phyloP scores from a whole-genome alignment of 352 stramenopile species.

The Aphanomyces euteiches region DNA sequence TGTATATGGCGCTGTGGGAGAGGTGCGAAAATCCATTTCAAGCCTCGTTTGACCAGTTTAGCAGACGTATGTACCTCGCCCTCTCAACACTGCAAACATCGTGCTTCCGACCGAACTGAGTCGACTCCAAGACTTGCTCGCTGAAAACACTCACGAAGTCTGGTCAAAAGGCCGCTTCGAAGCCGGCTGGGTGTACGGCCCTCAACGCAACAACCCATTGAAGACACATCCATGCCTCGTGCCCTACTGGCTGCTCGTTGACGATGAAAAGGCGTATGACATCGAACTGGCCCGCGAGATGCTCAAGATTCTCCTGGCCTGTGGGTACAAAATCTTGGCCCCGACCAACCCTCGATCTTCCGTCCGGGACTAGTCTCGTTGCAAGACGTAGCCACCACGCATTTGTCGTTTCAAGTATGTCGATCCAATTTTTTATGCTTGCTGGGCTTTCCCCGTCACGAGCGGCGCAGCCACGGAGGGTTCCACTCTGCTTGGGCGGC shows the following conservation, averaged over 20 bases:
- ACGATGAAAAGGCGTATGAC: slow-evolving; percentile 84
- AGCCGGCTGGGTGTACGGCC: slow-evolving; percentile 77
- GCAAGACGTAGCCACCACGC: no score
- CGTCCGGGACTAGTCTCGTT: no score
- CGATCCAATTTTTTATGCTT: no score
- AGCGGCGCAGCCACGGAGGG: no score
- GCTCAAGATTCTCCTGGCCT: slow-evolving; percentile 75
- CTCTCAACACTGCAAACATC: slow-evolving; percentile 67
- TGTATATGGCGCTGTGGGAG: no score
- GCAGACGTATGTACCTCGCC: slow-evolving; percentile 64
- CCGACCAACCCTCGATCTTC: no score
- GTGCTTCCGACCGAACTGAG: slow-evolving; percentile 57
- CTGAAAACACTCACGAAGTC: slow-evolving; percentile 81
- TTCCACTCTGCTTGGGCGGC: no score
- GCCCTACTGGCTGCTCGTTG: slow-evolving; percentile 80
- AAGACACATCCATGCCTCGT: slow-evolving; percentile 83
- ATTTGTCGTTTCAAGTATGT: no score
- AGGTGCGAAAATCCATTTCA: slow-evolving; percentile 24
- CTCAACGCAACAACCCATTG: slow-evolving; percentile 57
- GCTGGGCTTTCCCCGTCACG: no score
- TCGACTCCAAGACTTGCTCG: slow-evolving; percentile 67
- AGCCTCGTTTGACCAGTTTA: slow-evolving; percentile 53
- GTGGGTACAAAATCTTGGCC: neutral
- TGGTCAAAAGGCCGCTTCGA: slow-evolving; percentile 84
- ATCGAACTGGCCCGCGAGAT: slow-evolving; percentile 81